These are phyloP conservation scores for Seiridium unicorne DNA, from an alignment of 2,329 filamentous ascomycete species.

Conservation along the genomic window DNA sequence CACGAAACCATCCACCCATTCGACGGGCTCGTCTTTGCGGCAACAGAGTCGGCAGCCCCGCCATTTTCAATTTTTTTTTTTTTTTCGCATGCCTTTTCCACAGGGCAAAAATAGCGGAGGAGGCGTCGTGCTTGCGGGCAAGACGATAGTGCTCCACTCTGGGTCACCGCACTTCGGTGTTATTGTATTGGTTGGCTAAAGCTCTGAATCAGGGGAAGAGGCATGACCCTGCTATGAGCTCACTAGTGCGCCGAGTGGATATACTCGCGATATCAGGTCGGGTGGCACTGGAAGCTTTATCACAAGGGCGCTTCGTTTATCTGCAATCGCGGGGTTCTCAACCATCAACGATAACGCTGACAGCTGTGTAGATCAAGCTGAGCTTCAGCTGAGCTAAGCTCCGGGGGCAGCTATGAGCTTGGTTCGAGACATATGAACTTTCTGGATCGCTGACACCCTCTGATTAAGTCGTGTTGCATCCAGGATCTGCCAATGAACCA, in stretches of 20 bases:
- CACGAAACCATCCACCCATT: no score
- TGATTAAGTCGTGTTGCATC: background rate
- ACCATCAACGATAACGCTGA: background rate
- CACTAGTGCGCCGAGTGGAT: no score
- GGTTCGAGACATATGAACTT: no score
- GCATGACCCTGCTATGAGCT: background rate
- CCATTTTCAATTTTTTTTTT: slow-evolving; percentile 7
- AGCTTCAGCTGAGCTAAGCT: background rate
- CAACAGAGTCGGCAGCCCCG: slow-evolving; percentile 26
- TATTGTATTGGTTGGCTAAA: background rate
- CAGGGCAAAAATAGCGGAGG: no score
- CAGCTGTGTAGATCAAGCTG: background rate
- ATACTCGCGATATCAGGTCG: no score
- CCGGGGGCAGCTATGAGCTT: no score
- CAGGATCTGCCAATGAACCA: background rate
- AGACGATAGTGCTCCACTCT: background rate
- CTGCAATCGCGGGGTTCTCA: background rate
- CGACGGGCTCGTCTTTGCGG: background rate
- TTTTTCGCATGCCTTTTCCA: background rate
- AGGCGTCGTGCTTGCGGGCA: background rate
- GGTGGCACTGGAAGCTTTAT: background rate
- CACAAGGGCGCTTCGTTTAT: background rate
- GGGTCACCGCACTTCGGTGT: slow-evolving; percentile 1
- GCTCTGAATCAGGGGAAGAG: background rate
- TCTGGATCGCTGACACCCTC: no score